These are phyloP conservation scores for Arthroderma sp. DNA, from an alignment of 2,329 filamentous ascomycete species.

Conservation along the genomic window DNA sequence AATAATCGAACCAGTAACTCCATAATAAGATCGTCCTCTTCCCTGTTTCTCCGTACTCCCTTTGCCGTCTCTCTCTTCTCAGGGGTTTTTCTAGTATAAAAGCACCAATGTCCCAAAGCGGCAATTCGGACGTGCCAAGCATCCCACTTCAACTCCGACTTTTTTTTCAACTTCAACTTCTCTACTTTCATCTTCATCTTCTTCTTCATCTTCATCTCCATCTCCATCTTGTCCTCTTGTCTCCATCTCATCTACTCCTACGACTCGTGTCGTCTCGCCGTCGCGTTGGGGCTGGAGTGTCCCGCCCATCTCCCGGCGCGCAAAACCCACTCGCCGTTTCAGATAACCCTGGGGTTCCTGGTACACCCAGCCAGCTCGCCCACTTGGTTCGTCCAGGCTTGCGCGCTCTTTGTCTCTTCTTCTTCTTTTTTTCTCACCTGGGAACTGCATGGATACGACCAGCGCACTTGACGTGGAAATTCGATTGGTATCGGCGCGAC, in stretches of 20 bases:
- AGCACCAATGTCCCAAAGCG: background rate
- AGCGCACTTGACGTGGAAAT: background rate
- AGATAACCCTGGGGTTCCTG: slow-evolving; percentile 6
- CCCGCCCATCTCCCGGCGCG: background rate
- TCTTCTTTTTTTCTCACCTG: background rate
- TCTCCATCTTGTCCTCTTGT: no score
- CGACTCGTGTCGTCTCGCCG: background rate
- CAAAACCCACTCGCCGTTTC: slow-evolving; percentile 2
- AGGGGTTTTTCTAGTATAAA: background rate
- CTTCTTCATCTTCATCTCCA: background rate
- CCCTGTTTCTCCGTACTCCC: background rate
- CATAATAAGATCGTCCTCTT: background rate
- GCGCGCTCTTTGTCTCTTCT: background rate
- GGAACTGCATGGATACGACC: background rate
- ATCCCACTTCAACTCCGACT: slow-evolving; percentile 1
- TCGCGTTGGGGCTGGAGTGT: no score
- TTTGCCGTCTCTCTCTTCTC: background rate
- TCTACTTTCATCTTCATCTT: background rate
- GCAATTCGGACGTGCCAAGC: background rate
- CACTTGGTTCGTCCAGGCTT: background rate
- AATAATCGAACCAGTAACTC: background rate
- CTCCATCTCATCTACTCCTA: background rate
- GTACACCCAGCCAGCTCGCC: background rate
- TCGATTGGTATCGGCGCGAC: background rate
- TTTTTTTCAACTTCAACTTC: background rate